phyloP scores from a whole-genome alignment of 352 stramenopile genomes.

The Peronosclerospora sorghi region DNA sequence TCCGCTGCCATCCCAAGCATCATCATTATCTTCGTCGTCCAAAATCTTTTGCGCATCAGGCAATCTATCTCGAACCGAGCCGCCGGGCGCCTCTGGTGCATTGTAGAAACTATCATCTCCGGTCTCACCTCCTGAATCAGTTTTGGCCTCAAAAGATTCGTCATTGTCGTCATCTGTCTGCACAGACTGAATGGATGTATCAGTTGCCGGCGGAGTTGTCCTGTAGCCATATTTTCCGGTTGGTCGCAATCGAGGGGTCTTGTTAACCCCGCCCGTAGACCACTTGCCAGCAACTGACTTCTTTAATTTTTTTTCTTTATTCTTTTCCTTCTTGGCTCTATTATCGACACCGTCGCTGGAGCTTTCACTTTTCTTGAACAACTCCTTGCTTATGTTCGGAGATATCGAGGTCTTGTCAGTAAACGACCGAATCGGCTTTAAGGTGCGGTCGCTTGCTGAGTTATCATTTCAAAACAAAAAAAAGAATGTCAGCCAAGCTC shows the following conservation, averaged over 20 bases:
- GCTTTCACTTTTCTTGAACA: slow-evolving; percentile 34
- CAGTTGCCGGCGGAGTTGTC: slow-evolving; percentile 25
- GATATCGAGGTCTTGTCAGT: slow-evolving; percentile 38
- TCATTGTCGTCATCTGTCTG: slow-evolving; percentile 49
- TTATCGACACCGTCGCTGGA: slow-evolving; percentile 22
- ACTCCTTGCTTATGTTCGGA: slow-evolving; percentile 36
- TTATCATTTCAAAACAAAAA: not conserved
- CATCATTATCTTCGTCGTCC: slow-evolving; percentile 13
- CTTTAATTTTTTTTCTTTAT: slow-evolving; percentile 23
- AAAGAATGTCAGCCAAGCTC: slow-evolving; percentile 2
- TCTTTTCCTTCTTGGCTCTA: slow-evolving; percentile 15
- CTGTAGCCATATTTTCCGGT: slow-evolving; percentile 44
- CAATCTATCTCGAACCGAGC: slow-evolving; percentile 40
- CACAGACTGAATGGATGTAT: slow-evolving; percentile 29
- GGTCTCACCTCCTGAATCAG: slow-evolving; percentile 32
- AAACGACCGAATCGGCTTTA: slow-evolving; percentile 46
- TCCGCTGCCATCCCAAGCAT: slow-evolving; percentile 27
- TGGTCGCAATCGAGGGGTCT: slow-evolving; percentile 13
- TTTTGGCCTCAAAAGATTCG: slow-evolving; percentile 39
- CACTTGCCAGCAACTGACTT: slow-evolving; percentile 13
- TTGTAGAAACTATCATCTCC: slow-evolving; percentile 50
- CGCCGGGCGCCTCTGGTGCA: slow-evolving; percentile 13
- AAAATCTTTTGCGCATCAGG: slow-evolving; percentile 30
- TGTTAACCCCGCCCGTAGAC: slow-evolving; percentile 16
- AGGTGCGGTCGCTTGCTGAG: slow-evolving; percentile 48